phyloP scores from a whole-genome alignment of 768 basidiomycete species.

The Kwoniella sp. region DNA sequence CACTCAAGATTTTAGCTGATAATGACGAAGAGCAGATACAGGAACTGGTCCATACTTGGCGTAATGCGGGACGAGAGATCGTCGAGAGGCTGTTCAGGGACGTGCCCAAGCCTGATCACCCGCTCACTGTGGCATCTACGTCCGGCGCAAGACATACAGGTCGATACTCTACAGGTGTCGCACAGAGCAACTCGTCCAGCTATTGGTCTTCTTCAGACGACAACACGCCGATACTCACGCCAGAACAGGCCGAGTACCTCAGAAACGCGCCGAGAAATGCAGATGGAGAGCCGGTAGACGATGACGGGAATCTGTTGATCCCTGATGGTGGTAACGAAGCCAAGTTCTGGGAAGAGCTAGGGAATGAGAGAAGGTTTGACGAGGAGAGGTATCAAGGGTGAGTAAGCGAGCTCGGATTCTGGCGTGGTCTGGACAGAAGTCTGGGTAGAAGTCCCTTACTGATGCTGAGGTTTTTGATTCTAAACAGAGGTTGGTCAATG shows the following conservation, averaged over 20 bases:
- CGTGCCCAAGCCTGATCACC: conserved; percentile 21
- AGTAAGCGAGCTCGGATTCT: not conserved
- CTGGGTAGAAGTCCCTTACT: too few relatives aligned
- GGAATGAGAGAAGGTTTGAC: not conserved
- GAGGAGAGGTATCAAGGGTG: not conserved
- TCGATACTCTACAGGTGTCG: too few relatives aligned
- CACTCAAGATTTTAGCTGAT: conserved; percentile 34
- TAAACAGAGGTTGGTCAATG: too few relatives aligned
- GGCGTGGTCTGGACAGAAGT: too few relatives aligned
- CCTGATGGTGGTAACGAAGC: conserved; percentile 15
- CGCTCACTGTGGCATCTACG: not conserved
- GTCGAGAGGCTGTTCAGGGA: conserved; percentile 44
- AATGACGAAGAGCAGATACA: conserved; percentile 39
- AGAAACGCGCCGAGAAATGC: conserved; percentile 24
- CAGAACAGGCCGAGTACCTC: conserved; percentile 26
- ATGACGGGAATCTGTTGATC: conserved; percentile 39
- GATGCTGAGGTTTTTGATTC: too few relatives aligned
- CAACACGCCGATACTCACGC: conserved; percentile 2
- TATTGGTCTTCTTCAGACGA: conserved; percentile 3
- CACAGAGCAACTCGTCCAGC: not conserved
- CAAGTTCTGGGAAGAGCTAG: not conserved
- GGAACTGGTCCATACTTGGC: conserved; percentile 39
- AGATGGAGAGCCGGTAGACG: conserved; percentile 40
- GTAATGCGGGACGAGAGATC: conserved; percentile 45
- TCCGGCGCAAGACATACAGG: not conserved